These are phyloP conservation scores for Naganishia onofrii DNA, from an alignment of 768 basidiomycete species.

Conservation along the genomic window DNA sequence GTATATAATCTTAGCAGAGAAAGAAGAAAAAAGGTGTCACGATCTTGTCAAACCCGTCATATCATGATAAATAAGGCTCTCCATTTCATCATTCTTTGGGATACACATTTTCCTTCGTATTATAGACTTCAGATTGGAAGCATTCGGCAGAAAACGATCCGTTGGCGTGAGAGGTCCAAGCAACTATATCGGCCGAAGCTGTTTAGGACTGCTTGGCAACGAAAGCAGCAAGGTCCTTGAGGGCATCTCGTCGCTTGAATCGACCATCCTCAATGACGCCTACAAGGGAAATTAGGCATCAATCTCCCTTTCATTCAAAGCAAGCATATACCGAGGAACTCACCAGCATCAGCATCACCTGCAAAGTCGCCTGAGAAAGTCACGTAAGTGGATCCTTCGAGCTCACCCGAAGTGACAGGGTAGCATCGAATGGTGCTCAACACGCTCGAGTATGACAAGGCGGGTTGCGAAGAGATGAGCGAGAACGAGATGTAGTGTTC, in stretches of 20 bases:
- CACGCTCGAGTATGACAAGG: constrained; percentile 46
- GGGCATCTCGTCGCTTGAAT: constrained; percentile 48
- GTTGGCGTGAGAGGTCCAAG: neutral
- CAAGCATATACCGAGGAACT: neutral
- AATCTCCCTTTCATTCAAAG: neutral
- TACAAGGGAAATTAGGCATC: neutral
- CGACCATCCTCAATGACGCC: constrained; percentile 43
- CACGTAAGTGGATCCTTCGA: constrained; percentile 37
- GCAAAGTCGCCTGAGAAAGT: constrained; percentile 38
- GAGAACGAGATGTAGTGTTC: constrained; percentile 45
- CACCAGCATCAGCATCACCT: constrained; percentile 41
- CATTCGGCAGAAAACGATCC: neutral
- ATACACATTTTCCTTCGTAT: constrained; percentile 11
- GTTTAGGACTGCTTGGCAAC: constrained; percentile 32
- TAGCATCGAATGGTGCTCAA: constrained; percentile 45
- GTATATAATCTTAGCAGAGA: neutral
- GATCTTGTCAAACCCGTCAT: neutral
- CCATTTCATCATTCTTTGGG: neutral
- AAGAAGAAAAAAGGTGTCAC: neutral
- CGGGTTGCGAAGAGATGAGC: constrained; percentile 42
- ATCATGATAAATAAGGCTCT: neutral
- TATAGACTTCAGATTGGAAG: neutral
- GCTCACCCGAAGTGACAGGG: constrained; percentile 42
- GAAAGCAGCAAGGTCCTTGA: constrained; percentile 46
- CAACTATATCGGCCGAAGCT: neutral